A percentile compares a stretch with the other conserved stretches of the same genome.
Evolutionary conservation across 139 green algal genomes (phyloP).

Genomic region (Chlorella sp.): DNA sequence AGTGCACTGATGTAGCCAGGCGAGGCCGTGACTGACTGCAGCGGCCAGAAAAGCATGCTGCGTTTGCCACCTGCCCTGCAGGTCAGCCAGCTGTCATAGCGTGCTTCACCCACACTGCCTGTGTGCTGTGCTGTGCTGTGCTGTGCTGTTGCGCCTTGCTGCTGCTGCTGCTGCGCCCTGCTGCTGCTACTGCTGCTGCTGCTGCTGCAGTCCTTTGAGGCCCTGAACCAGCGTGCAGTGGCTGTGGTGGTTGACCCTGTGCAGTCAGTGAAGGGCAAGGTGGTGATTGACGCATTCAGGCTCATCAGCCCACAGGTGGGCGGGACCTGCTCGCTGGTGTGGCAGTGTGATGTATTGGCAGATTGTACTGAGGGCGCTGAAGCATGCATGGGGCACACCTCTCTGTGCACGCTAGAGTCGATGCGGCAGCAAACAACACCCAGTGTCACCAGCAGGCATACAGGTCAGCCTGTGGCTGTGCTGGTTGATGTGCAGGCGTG

Average conservation of each 20-base stretch:
- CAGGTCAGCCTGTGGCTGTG: too few relatives aligned
- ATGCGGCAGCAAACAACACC: too few relatives aligned
- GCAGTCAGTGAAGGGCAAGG: slow-evolving; percentile 87
- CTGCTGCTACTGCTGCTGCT: too few relatives aligned
- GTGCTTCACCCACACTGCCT: not conserved
- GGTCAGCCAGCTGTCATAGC: not conserved
- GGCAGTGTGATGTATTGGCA: too few relatives aligned
- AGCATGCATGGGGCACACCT: too few relatives aligned
- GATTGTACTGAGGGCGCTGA: too few relatives aligned
- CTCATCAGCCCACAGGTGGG: slow-evolving; percentile 92
- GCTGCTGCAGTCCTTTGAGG: slow-evolving; percentile 94
- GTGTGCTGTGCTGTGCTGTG: not conserved
- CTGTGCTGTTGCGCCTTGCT: not conserved
- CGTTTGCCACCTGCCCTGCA: not conserved
- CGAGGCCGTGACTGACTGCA: not conserved
- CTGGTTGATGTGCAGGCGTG: too few relatives aligned
- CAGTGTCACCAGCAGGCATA: too few relatives aligned
- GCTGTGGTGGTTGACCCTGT: slow-evolving; percentile 97
- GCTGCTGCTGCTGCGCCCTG: too few relatives aligned
- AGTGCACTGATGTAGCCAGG: not conserved
- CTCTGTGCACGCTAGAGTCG: too few relatives aligned
- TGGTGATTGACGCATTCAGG: slow-evolving; percentile 91
- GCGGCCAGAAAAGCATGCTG: not conserved
- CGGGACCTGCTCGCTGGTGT: too few relatives aligned
- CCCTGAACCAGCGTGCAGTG: slow-evolving; percentile 92